Base-by-base conservation (phyloP, 768 basidiomycete species). In the Tricholoma sp. region DNA sequence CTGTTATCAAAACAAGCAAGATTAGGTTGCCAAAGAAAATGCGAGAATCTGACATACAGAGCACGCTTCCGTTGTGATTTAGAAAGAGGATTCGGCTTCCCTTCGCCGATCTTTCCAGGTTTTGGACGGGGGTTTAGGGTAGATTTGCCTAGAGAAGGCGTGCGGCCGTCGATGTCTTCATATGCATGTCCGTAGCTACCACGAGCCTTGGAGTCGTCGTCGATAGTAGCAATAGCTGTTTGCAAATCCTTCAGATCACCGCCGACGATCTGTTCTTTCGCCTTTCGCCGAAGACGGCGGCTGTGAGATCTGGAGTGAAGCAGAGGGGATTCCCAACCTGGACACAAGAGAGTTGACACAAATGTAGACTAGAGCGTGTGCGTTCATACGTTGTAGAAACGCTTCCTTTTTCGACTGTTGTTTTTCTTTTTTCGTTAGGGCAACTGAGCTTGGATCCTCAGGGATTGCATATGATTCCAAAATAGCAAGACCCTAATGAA, bases 291-390 rank as follows among this genome's bases (percentile, higher is more conserved):
- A 64, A 86, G 63, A 31, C 89, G 82, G 20, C 88, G 81, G 44
- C 71, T 74, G 64, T 91, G 89, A 17, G 83, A 86, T 68, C 85
- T 91, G 0, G 89, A 91, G 65, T 87, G 84, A 17, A 83, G 82
- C 0, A 76, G 70, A 37, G 76, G 73, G 3, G 74, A 68, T 56
- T 78, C 81, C 45, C 91, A 69, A 6, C 74, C 83, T 84, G 56
- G 48, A 31, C 50, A 12, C 15, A 34, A 31, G 0, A 24, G 9
- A 24, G 18, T 52, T 36, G 15, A 29, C 31, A 8, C 39, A 50
- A 10, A 12, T 4, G 24, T 50, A 24, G 31, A 53, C 18, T 52
- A 28, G 17, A 55, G 32, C 33, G 29, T 39, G 2, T 18, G 13
- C 48, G 3, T 49, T 17, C 75, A 36, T 61, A 89, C 89, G 83